A percentile compares a stretch with the other conserved stretches of the same genome.
Conservation (phyloP, 2,329 filamentous ascomycete genomes). For the Sporothrix mexicana region DNA sequence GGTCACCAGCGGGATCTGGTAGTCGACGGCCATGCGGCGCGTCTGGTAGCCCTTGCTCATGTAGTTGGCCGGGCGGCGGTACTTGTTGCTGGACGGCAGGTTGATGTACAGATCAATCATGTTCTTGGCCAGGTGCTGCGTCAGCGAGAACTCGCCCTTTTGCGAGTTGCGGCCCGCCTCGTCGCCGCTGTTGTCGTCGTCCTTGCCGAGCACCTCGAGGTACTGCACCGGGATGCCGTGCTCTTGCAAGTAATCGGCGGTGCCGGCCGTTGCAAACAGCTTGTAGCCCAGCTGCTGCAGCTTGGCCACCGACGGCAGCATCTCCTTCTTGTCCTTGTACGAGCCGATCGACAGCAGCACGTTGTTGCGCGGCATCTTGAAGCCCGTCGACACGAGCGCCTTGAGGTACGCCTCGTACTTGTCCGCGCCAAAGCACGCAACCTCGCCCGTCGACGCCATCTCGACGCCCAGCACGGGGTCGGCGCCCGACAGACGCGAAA, state of each 20-base stretch:
- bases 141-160: constrained; percentile 95
- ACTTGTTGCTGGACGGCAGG: constrained; percentile 97
- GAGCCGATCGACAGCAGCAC: constrained; percentile 94
- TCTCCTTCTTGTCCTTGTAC: constrained; percentile 97
- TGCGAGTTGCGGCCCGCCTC: constrained; percentile 59
- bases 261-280: constrained; percentile 94
- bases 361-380: constrained; percentile 94
- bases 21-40: constrained; percentile 94
- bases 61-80: constrained; percentile 94
- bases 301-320: constrained; percentile 90
- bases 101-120: constrained; percentile 99
- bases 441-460: constrained; percentile 98
- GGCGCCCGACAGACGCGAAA: constrained; percentile 93
- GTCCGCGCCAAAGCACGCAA: constrained; percentile 92
- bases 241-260: constrained; percentile 93
- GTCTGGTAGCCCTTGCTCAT: constrained; percentile 98
- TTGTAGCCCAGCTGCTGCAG: constrained; percentile 92
- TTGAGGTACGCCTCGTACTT: constrained; percentile 99
- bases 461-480: constrained; percentile 97
- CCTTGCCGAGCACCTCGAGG: constrained; percentile 80
- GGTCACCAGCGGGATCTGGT: constrained; percentile 95
- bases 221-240: constrained; percentile 92
- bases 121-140: constrained; percentile 95
- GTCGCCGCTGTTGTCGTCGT: constrained; percentile 60
- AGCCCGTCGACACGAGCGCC: constrained; percentile 91